phyloP scores from a whole-genome alignment of 306 rosid species.

The Lablab purpureus region DNA sequence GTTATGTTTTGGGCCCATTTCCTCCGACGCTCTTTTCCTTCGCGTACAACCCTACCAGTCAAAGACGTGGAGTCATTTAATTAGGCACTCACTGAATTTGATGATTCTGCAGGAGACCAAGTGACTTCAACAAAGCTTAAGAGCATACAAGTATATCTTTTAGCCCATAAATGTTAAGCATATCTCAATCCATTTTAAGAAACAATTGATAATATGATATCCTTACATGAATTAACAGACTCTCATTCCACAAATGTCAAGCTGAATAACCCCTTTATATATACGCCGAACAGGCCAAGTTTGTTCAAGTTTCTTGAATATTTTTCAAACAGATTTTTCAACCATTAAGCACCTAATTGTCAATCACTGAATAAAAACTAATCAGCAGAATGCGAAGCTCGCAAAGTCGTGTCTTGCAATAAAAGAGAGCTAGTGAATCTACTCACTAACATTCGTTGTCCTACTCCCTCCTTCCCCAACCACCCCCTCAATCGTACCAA shows the following conservation, averaged over 20 bases:
- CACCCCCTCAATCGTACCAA: slow-evolving; percentile 5
- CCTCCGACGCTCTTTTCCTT: slow-evolving; percentile 79
- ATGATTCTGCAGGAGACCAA: slow-evolving; percentile 1
- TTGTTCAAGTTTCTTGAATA: neutral
- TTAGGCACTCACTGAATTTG: slow-evolving; percentile 3
- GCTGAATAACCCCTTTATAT: neutral
- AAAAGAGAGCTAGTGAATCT: slow-evolving; percentile 22
- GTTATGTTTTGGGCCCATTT: slow-evolving; percentile 76
- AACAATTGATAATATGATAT: neutral
- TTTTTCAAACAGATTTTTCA: no score
- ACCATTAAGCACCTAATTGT: neutral
- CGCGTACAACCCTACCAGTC: slow-evolving; percentile 65
- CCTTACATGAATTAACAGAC: slow-evolving; percentile 15
- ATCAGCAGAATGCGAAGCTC: slow-evolving; percentile 13
- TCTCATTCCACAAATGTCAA: neutral
- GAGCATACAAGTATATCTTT: neutral
- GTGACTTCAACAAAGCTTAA: slow-evolving; percentile 25
- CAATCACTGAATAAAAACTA: neutral
- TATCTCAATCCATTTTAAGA: neutral
- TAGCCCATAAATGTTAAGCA: slow-evolving; percentile 4
- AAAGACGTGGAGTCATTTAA: neutral
- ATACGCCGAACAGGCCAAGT: neutral
- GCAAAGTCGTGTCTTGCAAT: neutral
- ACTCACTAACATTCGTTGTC: neutral
- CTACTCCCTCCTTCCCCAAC: neutral